A percentile compares a stretch with the other conserved stretches of the same genome.
Conservation (phyloP, 768 basidiomycete species). For the Panaeolus papilionaceus region DNA sequence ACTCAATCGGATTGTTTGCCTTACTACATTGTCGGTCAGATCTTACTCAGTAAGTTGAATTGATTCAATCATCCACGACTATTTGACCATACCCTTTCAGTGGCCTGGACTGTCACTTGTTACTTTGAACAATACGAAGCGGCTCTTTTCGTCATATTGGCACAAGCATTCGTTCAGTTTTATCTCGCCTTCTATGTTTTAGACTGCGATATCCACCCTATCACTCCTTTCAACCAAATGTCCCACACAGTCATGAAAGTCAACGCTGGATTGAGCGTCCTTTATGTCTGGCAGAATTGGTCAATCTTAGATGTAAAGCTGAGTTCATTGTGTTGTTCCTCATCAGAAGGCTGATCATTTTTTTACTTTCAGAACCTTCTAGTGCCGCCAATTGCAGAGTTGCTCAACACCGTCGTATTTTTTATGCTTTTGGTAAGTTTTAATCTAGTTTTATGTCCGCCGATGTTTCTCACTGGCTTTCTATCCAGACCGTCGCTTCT, state of each 20-base stretch:
- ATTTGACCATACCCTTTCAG: constrained; percentile 25
- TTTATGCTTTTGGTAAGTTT: constrained; percentile 38
- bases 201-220: constrained; percentile 26
- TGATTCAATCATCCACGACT: not conserved
- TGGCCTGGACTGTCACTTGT: constrained; percentile 32
- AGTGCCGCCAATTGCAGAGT: constrained; percentile 30
- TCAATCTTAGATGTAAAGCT: constrained; percentile 35
- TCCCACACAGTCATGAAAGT: constrained; percentile 52
- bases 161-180: constrained; percentile 43
- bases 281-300: constrained; percentile 40
- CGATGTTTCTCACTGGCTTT: not conserved
- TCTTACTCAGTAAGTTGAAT: constrained; percentile 28
- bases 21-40: constrained; percentile 29
- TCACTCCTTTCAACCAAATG: constrained; percentile 34
- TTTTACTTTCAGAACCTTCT: constrained; percentile 27
- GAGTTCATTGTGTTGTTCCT: not conserved
- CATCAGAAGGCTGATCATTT: not conserved
- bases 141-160: constrained; percentile 28
- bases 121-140: constrained; percentile 23
- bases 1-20: constrained; percentile 32
- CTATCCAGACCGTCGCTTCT: constrained; percentile 38
- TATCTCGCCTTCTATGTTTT: constrained; percentile 38
- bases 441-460: not conserved
- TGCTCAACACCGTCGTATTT: constrained; percentile 32
- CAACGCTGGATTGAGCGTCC: constrained; percentile 42